Base-by-base conservation (phyloP, 805 yeast genomes). In the Candida multigemmis region DNA sequence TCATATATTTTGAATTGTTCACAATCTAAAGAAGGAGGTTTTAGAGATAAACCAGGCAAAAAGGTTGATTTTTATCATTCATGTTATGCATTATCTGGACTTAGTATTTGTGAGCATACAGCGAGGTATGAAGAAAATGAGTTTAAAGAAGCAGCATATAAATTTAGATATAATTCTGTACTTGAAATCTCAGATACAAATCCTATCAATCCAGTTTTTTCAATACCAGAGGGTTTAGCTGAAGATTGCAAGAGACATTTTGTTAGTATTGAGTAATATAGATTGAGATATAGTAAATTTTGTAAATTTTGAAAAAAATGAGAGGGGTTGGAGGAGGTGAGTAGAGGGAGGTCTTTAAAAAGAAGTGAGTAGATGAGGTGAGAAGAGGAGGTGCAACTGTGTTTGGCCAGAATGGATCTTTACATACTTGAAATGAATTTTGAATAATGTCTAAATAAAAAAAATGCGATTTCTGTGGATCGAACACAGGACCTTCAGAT, bases 51-150 rank as follows among this genome's bases (percentile, higher is more conserved):
- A 49, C 97, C 97, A 0, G 84, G 84, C 1, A 72, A 68, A 34
- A 40, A 51, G 5, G 75, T 91, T 0, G 99, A 91, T 48, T 79
- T 77, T 32, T 91, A 91, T 50, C 99, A 91, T 45, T 78, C 96
- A 2, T 85, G 87, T 46, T 91, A 91, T 47, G 74, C 77, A 0
- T 55, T 87, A 2, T 56, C 79, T 29, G 99, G 98, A 0, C 56
- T 89, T 16, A 70, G 84, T 24, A 55, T 65, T 24, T 60, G 73
- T 11, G 81, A 75, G 38, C 58, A 74, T 38, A 28, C 35, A 11
- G 65, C 62, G 38, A 19, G 19, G 7, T 24, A 50, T 8, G 18
- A 6, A 6, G 25, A 26, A 4, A 21, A 15, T 12, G 18, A 19
- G 6, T 17, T 18, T 1, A 32, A 32, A 16, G 19, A 16, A n/a